phyloP scores from a whole-genome alignment of 306 rosid species.

The Cyamopsis tetragonoloba region DNA sequence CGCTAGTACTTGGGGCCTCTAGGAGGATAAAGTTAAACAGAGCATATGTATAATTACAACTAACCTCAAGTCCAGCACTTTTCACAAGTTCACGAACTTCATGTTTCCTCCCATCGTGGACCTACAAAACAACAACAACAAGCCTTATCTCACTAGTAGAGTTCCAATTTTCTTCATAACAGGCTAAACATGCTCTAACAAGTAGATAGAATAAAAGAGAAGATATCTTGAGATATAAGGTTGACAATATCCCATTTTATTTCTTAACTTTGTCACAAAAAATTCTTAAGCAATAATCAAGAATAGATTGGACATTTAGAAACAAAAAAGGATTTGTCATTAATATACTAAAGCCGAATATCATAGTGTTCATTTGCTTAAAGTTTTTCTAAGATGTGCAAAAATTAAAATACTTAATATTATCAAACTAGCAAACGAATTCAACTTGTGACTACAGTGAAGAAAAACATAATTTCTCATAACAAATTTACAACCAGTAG shows the following conservation, averaged over 20 bases:
- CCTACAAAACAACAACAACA: too few relatives aligned
- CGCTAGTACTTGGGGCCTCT: neutral
- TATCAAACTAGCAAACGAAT: neutral
- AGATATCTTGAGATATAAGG: neutral
- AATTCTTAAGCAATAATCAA: neutral
- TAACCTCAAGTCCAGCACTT: conserved; percentile 88
- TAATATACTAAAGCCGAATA: neutral
- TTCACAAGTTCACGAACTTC: conserved; percentile 95
- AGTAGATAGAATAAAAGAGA: neutral
- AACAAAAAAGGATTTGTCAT: conserved; percentile 4
- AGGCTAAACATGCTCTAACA: neutral
- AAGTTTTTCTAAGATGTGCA: neutral
- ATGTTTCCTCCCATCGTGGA: conserved; percentile 97
- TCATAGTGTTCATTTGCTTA: neutral
- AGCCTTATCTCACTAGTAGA: too few relatives aligned
- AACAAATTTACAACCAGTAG: neutral
- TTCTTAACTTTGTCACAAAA: neutral
- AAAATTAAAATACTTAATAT: neutral
- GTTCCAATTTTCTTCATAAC: conserved; percentile 9
- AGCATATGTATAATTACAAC: conserved; percentile 24
- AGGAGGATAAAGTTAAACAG: neutral
- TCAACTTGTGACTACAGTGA: neutral
- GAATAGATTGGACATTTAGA: neutral
- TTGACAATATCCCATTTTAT: neutral
- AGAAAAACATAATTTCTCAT: neutral